A percentile compares a stretch with the other conserved stretches of the same genome.
phyloP scores from a whole-genome alignment of 2,329 filamentous ascomycete genomes.

The Xylariaceae sp. region DNA sequence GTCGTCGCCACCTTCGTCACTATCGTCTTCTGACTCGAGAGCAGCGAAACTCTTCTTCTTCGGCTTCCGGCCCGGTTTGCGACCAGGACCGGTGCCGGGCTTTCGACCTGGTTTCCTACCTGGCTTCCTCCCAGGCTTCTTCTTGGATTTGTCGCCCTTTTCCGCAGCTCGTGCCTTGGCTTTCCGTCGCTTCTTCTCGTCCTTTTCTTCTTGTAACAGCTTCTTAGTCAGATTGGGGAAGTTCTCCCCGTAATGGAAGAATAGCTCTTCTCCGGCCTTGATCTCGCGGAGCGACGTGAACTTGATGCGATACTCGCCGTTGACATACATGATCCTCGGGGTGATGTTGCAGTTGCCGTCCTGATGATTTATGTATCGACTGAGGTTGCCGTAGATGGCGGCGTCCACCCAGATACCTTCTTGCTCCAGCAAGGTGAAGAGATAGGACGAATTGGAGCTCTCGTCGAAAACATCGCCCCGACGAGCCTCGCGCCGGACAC shows the following conservation, averaged over 20 bases:
- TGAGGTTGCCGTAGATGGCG: constrained; percentile 74
- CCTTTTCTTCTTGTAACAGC: constrained; percentile 43
- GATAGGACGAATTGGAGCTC: constrained; percentile 62
- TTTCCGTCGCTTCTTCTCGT: constrained; percentile 31
- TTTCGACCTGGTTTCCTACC: constrained; percentile 29
- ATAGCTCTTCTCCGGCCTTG: constrained; percentile 69
- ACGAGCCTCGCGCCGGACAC: constrained; percentile 62
- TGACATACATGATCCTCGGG: constrained; percentile 68
- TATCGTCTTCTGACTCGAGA: constrained; percentile 27
- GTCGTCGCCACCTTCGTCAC: constrained; percentile 22
- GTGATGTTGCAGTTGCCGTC: constrained; percentile 57
- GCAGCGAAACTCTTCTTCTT: constrained; percentile 31
- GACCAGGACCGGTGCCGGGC: constrained; percentile 28
- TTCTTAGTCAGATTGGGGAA: constrained; percentile 61
- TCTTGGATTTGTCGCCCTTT: constrained; percentile 24
- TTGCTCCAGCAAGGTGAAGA: constrained; percentile 58
- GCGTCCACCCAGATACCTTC: constrained; percentile 70
- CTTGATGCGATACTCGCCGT: constrained; percentile 73
- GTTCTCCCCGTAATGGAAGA: constrained; percentile 76
- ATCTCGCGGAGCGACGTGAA: constrained; percentile 69
- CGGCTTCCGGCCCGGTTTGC: constrained; percentile 25
- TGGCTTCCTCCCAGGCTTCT: constrained; percentile 31
- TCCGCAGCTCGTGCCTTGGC: constrained; percentile 26
- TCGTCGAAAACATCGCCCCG: constrained; percentile 62
- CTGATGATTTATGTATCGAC: constrained; percentile 81